Base-by-base conservation (phyloP, 768 basidiomycete species). In the Amanita brunnescens region DNA sequence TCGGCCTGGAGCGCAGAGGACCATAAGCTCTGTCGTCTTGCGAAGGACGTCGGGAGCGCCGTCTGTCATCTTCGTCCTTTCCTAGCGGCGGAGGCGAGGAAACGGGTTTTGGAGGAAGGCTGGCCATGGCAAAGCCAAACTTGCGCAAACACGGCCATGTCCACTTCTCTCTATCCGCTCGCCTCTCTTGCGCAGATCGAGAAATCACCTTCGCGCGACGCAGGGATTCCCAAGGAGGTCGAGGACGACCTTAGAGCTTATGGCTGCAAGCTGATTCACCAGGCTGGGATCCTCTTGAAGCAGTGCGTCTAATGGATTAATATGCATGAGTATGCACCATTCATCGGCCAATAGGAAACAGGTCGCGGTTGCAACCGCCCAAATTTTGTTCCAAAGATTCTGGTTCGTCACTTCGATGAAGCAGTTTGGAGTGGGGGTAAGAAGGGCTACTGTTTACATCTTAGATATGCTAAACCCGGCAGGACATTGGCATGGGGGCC, bases 381-480 rank as follows among this genome's bases (percentile, higher is more conserved):
- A 97, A 64, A 91, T 98, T 29, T 70, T 99, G 1, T 95, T 94
- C 64, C 96, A 99, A 56, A 76, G 95, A 30, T 99, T 99, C 73
- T 98, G 88, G 88, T 98, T 80, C 68, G 89, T 95, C 14, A 85
- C 86, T 3, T 95, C 92, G 6, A 82, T 99, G 83, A 88, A 88
- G 64, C 89, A 93, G 50, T 99, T 93, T 67, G 86, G 93, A 20
- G 85, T 97, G 53, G 88, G 85, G 58, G 94, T 96, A 60, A 66
- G 90, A 71, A 38, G 34, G 39, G 24, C 26, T 29, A 23, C 49
- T 50, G 49, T 47, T 43, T 51, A 49, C 53, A 47, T 54, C 46
- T 38, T 43, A 48, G 39, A 30, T 51, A 34, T 55, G 38, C 26
- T 26, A n/a, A 44, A 33, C 51, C 34, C 18, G 26, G 21, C 63